phyloP scores from a whole-genome alignment of 2,329 filamentous ascomycete species.

The Colletotrichum lupini region DNA sequence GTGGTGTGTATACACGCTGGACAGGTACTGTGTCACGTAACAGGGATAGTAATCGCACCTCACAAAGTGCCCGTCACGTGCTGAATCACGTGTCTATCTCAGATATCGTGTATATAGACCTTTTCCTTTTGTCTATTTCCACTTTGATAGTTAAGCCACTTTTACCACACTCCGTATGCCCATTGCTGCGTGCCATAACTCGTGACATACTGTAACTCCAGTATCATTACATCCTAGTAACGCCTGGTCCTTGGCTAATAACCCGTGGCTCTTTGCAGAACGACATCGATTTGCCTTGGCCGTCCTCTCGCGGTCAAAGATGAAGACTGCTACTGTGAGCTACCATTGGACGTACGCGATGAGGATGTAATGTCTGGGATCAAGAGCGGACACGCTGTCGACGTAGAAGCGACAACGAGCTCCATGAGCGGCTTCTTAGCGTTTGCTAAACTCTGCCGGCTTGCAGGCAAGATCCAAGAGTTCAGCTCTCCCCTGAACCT shows the following conservation, averaged over 20 bases:
- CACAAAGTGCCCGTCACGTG: too few relatives aligned
- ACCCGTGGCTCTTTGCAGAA: constrained; percentile 23
- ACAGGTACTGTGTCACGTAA: constrained; percentile 40
- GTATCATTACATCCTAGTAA: neutral
- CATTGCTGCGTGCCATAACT: too few relatives aligned
- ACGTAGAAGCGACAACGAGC: neutral
- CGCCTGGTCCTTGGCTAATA: neutral
- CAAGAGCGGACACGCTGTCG: neutral
- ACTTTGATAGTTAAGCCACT: too few relatives aligned
- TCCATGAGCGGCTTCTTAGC: constrained; percentile 41
- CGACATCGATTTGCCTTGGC: constrained; percentile 43
- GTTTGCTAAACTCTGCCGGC: constrained; percentile 42
- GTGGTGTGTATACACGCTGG: constrained; percentile 44
- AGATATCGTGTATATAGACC: too few relatives aligned
- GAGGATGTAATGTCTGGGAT: constrained; percentile 39
- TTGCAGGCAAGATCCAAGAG: constrained; percentile 40
- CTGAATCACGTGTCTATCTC: too few relatives aligned
- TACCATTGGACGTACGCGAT: constrained; percentile 41
- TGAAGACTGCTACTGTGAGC: constrained; percentile 42
- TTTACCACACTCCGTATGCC: too few relatives aligned
- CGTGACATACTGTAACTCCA: constrained; percentile 24
- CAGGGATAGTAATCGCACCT: too few relatives aligned
- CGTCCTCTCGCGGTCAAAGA: constrained; percentile 44
- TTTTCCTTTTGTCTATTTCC: too few relatives aligned
- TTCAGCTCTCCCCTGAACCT: constrained; percentile 38